Evolutionary conservation across 2,329 filamentous ascomycete species (phyloP).

Genomic region (Colletotrichum musicola): DNA sequence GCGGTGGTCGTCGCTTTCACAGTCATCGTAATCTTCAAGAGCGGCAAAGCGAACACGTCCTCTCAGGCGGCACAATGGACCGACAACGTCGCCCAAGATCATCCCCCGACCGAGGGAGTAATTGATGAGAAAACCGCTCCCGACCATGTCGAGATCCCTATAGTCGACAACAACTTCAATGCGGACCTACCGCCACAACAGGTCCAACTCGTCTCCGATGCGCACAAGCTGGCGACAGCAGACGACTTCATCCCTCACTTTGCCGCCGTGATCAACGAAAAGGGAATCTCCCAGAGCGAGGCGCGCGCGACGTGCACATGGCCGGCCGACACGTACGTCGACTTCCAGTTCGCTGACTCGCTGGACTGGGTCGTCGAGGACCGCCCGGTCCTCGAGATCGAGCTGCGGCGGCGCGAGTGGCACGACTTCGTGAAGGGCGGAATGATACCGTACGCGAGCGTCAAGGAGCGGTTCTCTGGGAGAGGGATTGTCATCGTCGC

Average conservation of each 20-base stretch:
- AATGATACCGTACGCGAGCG: constrained; percentile 27
- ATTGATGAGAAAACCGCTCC: not conserved
- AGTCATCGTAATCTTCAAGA: constrained; percentile 11
- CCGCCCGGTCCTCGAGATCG: constrained; percentile 23
- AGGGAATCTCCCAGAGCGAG: constrained; percentile 15
- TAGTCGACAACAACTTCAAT: not conserved
- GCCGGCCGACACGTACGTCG: constrained; percentile 19
- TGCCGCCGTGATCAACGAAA: constrained; percentile 15
- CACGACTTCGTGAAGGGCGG: constrained; percentile 18
- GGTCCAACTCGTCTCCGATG: constrained; percentile 5
- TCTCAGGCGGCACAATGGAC: not conserved
- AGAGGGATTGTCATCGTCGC: constrained; percentile 26
- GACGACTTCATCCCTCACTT: constrained; percentile 27
- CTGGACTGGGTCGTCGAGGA: constrained; percentile 28
- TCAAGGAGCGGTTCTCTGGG: constrained; percentile 20
- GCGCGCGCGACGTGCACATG: constrained; percentile 23
- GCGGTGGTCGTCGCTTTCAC: constrained; percentile 6
- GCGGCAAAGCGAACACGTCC: not conserved
- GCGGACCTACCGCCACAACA: not conserved
- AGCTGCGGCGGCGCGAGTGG: constrained; percentile 32
- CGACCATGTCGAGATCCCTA: constrained; percentile 6
- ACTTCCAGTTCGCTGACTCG: constrained; percentile 28
- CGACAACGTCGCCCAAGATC: not conserved
- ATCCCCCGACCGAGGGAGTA: not conserved
- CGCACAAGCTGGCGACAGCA: constrained; percentile 21